Evolutionary conservation across 805 yeast genomes (phyloP).

Genomic region (Lipomyces sp.): DNA sequence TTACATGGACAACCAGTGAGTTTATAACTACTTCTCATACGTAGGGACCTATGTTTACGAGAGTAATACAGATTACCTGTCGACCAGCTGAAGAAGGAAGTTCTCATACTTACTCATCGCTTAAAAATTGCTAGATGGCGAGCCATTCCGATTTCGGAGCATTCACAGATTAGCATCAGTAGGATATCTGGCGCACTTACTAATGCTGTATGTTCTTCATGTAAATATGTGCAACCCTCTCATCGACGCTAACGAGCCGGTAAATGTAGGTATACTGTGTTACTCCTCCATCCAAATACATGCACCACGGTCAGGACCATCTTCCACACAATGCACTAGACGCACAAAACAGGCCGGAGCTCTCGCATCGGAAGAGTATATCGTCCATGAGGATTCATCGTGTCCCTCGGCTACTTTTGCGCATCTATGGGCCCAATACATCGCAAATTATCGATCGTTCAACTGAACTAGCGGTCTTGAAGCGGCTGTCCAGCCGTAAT

Average conservation of each 20-base stretch:
- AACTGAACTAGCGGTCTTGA: constrained; percentile 71
- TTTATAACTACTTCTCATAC: neutral
- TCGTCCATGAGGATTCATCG: neutral
- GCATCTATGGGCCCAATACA: constrained; percentile 89
- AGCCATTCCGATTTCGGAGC: constrained; percentile 51
- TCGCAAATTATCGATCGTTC: constrained; percentile 86
- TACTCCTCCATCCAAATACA: constrained; percentile 54
- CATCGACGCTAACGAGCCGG: neutral
- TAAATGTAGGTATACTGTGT: constrained; percentile 57
- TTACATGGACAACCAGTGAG: constrained; percentile 27
- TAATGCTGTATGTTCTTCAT: constrained; percentile 61
- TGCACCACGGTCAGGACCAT: constrained; percentile 7
- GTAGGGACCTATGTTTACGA: neutral
- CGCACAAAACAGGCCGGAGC: constrained; percentile 15
- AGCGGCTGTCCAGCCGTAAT: constrained; percentile 71
- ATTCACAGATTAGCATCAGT: constrained; percentile 54
- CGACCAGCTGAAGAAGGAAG: constrained; percentile 27
- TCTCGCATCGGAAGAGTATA: constrained; percentile 30
- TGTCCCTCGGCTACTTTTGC: constrained; percentile 66
- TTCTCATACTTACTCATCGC: constrained; percentile 23
- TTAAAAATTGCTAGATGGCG: constrained; percentile 82
- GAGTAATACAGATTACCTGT: constrained; percentile 16
- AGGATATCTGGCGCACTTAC: constrained; percentile 93
- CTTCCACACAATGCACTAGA: constrained; percentile 3
- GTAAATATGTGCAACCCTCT: neutral